Conservation (phyloP, 73 alveolate genomes). For the Diophrys appendiculata region DNA sequence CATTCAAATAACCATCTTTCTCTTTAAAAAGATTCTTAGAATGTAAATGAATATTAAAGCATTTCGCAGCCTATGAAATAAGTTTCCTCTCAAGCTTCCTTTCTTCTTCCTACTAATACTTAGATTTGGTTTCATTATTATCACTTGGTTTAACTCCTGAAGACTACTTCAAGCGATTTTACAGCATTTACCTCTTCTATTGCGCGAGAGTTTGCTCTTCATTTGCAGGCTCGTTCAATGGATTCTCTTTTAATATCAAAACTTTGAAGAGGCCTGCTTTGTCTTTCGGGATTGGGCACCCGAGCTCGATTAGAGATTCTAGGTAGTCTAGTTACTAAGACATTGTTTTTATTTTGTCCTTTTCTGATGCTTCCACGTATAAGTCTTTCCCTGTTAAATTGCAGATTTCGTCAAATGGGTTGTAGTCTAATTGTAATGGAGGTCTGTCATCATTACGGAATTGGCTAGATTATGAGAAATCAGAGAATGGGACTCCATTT, state of each 20-base stretch:
- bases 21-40: constrained; percentile 5
- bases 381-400: neutral
- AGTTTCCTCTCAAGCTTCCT: constrained; percentile 7
- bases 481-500: no score
- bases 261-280: constrained; percentile 1
- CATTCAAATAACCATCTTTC: neutral
- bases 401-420: neutral
- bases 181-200: neutral
- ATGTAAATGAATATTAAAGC: neutral
- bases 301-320: constrained; percentile 1
- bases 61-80: constrained; percentile 5
- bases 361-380: neutral
- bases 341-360: neutral
- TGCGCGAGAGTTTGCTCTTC: neutral
- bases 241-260: neutral
- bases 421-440: no score
- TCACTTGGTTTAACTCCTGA: neutral
- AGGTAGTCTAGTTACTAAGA: neutral
- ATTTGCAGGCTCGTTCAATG: neutral
- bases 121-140: neutral
- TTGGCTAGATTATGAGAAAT: no score
- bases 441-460: no score
- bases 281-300: constrained; percentile 6
- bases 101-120: neutral
- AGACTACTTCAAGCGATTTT: neutral